A percentile compares a stretch with the other conserved stretches of the same genome.
These are phyloP conservation scores for Vickermania spadyakhi DNA, from an alignment of 208 protist species.

Conservation along the genomic window DNA sequence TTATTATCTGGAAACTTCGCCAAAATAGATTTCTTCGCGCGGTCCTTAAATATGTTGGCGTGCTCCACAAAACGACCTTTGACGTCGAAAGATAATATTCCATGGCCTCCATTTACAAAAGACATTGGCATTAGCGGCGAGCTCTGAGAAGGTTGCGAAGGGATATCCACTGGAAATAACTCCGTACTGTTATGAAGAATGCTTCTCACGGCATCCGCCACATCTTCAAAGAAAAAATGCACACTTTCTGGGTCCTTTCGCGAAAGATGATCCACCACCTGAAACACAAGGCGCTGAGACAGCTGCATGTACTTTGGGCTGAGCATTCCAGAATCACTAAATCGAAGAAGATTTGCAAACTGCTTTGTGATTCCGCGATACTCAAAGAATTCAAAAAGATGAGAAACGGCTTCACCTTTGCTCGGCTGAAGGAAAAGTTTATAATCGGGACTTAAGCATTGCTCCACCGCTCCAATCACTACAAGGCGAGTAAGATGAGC, in stretches of 20 bases:
- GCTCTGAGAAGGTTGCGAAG: slow-evolving; percentile 5
- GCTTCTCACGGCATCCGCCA: slow-evolving; percentile 25
- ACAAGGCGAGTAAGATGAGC: slow-evolving; percentile 11
- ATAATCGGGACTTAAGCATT: slow-evolving; percentile 1
- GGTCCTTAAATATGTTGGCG: slow-evolving; percentile 64
- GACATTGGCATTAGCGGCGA: slow-evolving; percentile 50
- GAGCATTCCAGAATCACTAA: slow-evolving; percentile 18
- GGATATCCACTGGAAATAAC: slow-evolving; percentile 39
- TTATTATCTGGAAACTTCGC: slow-evolving; percentile 79
- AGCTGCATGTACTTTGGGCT: slow-evolving; percentile 15
- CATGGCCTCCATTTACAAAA: slow-evolving; percentile 38
- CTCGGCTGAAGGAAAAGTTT: neutral
- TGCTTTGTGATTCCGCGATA: slow-evolving; percentile 14
- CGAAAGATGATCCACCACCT: slow-evolving; percentile 12
- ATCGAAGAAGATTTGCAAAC: slow-evolving; percentile 44
- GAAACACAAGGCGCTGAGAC: slow-evolving; percentile 12
- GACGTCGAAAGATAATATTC: slow-evolving; percentile 48
- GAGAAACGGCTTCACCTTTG: neutral
- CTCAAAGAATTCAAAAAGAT: slow-evolving; percentile 1
- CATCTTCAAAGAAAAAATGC: slow-evolving; percentile 27
- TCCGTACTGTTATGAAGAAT: slow-evolving; percentile 36
- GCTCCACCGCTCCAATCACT: slow-evolving; percentile 3
- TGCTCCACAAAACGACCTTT: slow-evolving; percentile 66
- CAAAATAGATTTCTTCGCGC: slow-evolving; percentile 47
- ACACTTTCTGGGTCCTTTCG: neutral